Percentiles rank a stretch among this genome's conserved stretches.
These are phyloP conservation scores for Cairneyella variabilis DNA, from an alignment of 495 filamentous ascomycete genomes.

Conservation along the genomic window DNA sequence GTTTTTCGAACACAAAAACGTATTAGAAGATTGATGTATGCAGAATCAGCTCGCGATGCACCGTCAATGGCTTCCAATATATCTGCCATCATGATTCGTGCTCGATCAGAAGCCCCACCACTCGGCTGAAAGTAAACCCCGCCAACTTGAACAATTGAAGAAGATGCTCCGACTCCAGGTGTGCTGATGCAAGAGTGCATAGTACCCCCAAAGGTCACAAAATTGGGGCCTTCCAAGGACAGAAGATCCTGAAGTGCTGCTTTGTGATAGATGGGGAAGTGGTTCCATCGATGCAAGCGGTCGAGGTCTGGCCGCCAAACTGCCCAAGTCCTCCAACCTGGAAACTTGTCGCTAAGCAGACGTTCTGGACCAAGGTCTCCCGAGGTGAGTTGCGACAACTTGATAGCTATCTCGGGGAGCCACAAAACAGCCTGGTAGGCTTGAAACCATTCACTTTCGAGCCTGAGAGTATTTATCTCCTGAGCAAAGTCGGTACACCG, in stretches of 20 bases:
- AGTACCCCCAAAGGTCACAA: not conserved
- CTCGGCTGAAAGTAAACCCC: not conserved
- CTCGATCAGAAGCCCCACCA: not conserved
- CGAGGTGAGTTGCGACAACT: not conserved
- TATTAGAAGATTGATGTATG: no score
- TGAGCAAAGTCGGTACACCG: not conserved
- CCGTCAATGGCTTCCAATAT: slow-evolving; percentile 3
- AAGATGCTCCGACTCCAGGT: not conserved
- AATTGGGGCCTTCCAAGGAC: slow-evolving; percentile 9
- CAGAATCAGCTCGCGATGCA: not conserved
- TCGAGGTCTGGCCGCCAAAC: not conserved
- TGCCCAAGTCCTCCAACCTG: slow-evolving; percentile 5
- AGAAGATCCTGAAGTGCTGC: not conserved
- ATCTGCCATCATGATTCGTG: not conserved
- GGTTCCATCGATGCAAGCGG: not conserved
- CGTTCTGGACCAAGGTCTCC: not conserved
- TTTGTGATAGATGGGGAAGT: not conserved
- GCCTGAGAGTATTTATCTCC: not conserved
- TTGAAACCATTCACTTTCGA: not conserved
- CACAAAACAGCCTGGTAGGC: not conserved
- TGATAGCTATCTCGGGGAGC: not conserved
- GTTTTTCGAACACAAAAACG: slow-evolving; percentile 5
- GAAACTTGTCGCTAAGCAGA: not conserved
- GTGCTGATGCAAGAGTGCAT: not conserved
- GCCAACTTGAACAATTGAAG: not conserved